Evolutionary conservation across 306 rosid genomes (phyloP), one percentile per base, ranked within the genome.

Genomic region (Sesbania bispinosa): DNA sequence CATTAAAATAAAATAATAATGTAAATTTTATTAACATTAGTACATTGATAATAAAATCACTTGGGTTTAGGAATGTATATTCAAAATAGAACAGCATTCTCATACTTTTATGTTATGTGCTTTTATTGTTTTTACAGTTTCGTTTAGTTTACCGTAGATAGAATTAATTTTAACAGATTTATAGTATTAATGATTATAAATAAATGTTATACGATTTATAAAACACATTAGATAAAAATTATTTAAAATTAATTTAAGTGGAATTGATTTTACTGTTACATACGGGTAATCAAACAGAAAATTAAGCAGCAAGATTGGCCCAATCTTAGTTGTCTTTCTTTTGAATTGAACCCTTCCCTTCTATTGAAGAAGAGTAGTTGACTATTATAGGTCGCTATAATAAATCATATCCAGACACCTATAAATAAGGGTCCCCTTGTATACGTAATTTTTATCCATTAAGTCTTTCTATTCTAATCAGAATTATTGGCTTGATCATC

Each of bases 401-500:
- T 66, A 48, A 62, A 18, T 50, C 24, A 20, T 39, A 19, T 48
- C 51, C 33, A 33, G 7, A 15, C 10, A 0, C 19, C 26, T 11
- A n/a, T 21, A 52, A 20, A 51, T 8, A 35, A 51, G 50, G 74
- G 62, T 21, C 62, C 23, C 36, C 6, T 24, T 53, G 2, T 15
- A 24, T 11, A 54, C 13, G 75, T 41, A 69, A 23, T n/a, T 24
- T 16, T 67, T 23, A 51, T 69, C 10, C 39, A 52, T 9, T 2
- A 29, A 10, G 20, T 66, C 53, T 35, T 50, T 48, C 32, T 35
- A 35, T 53, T 38, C 59, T 39, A 39, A 69, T 24, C 0, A 9
- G 30, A 39, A 23, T 26, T 69, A 51, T 50, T 69, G 75, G 26
- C 63, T 69, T 69, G 2, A 53, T 38, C 38, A 21, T 23, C 64